Evolutionary conservation across 306 rosid species (phyloP), one percentile per base, ranked within the genome.

Genomic region (Lithocarpus polystachyus): DNA sequence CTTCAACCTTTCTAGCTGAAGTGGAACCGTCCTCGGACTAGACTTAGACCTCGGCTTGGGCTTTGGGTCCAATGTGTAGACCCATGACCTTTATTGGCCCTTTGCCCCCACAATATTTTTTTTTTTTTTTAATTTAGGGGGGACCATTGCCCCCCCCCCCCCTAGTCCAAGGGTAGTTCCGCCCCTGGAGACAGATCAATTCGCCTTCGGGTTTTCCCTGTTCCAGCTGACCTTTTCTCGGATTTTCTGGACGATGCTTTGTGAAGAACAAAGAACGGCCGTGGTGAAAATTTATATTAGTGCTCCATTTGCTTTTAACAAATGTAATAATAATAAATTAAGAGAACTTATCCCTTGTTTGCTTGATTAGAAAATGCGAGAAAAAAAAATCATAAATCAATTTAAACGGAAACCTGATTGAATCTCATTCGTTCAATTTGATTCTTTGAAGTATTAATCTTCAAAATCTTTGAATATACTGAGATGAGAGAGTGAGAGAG

Each of bases 191-290:
- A 81, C 28, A 78, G 72, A 37, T 89, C 88, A 60, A 84, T 85
- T 78, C 89, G 87, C 86, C 81, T 88, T 79, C 84, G 87, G 72
- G 69, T 29, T 77, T 82, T 88, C 57, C 79, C 87, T 24, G 73
- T 77, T 53, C 71, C 80, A 6, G 45, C 56, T 69, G 87, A 65
- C 74, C 71, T 84, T 84, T 88, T 84, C 74, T 87, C 89, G 23
- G 80, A 77, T 74, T 77, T 82, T 74, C 40, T 68, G 61, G 90
- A 55, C 14, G 91, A 82, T 65, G 94, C 87, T 87, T 88, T 90
- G 73, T 93, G 98, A 74, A 93, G 94, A 80, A 95, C 83, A 68
- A 87, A 91, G 81, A 91, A 91, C 28, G 90, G 96, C 99, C 92
- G 85, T 24, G 33, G 11, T 28, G 75, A 77, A 82, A 65, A 22